Percentiles rank a stretch among this genome's conserved stretches.
Evolutionary conservation across 805 yeast species (phyloP).

Genomic region (Wickerhamiella hasegawae): DNA sequence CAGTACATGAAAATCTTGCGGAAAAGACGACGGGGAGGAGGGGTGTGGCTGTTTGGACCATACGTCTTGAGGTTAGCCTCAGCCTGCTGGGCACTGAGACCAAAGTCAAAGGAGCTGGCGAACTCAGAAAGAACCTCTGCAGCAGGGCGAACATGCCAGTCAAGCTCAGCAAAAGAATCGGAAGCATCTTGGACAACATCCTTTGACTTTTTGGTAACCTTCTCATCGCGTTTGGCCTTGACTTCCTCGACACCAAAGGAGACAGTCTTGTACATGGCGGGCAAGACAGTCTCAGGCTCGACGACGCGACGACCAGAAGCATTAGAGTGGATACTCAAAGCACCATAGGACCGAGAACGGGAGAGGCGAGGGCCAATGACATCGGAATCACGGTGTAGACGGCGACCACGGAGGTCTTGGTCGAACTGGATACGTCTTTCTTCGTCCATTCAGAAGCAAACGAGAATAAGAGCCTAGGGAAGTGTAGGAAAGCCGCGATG

Average conservation of each 20-base stretch:
- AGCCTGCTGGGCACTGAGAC: neutral
- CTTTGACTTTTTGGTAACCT: neutral
- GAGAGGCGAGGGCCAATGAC: too few relatives aligned
- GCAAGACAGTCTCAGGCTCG: neutral
- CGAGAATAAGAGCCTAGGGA: too few relatives aligned
- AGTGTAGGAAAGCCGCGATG: too few relatives aligned
- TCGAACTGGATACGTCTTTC: too few relatives aligned
- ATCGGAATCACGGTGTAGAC: too few relatives aligned
- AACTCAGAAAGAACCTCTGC: neutral
- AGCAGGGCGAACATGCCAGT: constrained; percentile 1
- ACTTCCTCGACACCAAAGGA: neutral
- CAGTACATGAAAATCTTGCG: constrained; percentile 25
- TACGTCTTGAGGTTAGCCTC: constrained; percentile 9
- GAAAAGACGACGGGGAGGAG: constrained; percentile 21
- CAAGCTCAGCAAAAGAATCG: constrained; percentile 1
- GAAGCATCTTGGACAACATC: neutral
- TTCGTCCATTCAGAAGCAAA: too few relatives aligned
- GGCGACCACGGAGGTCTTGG: too few relatives aligned
- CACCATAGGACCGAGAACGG: too few relatives aligned
- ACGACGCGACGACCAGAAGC: neutral
- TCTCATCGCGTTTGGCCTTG: neutral
- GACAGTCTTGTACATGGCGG: neutral
- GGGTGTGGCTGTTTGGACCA: constrained; percentile 27
- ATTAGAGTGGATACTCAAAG: too few relatives aligned
- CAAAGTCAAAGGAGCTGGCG: neutral